Percentiles rank a stretch among this genome's conserved stretches.
phyloP scores from a whole-genome alignment of 1,284 basidiomycete species.

The Heterobasidion annosum region DNA sequence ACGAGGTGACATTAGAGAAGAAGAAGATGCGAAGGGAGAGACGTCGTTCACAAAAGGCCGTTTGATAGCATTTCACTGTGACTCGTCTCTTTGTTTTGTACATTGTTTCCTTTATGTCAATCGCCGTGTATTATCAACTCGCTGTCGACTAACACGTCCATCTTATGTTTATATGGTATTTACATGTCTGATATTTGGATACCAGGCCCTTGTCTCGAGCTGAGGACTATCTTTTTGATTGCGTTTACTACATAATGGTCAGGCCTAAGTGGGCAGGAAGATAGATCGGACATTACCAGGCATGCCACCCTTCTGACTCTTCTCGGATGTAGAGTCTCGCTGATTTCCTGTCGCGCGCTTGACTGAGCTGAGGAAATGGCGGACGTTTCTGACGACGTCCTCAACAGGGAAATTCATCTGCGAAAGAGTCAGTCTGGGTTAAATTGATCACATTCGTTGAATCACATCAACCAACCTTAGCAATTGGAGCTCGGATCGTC shows the following conservation, averaged over 20 bases:
- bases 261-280: background rate
- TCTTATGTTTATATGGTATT: background rate
- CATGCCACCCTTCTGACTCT: slow-evolving; percentile 15
- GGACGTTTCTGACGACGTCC: slow-evolving; percentile 76
- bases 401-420: slow-evolving; percentile 69
- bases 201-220: slow-evolving; percentile 80
- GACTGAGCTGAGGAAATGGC: slow-evolving; percentile 72
- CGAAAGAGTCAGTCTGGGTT: slow-evolving; percentile 1
- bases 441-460: background rate
- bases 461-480: slow-evolving; percentile 34
- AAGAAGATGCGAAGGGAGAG: slow-evolving; percentile 5
- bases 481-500: slow-evolving; percentile 75
- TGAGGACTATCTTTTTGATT: slow-evolving; percentile 72
- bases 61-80: background rate
- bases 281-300: background rate
- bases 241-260: slow-evolving; percentile 43
- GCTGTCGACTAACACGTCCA: background rate
- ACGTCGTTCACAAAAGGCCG: background rate
- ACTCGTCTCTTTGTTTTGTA: background rate
- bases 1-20: slow-evolving; percentile 27
- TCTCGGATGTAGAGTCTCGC: slow-evolving; percentile 29
- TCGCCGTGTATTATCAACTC: background rate
- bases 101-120: background rate
- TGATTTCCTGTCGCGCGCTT: slow-evolving; percentile 67
- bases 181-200: slow-evolving; percentile 59